These are phyloP conservation scores for Tuber melanosporum DNA, from an alignment of 495 filamentous ascomycete genomes.

Conservation along the genomic window DNA sequence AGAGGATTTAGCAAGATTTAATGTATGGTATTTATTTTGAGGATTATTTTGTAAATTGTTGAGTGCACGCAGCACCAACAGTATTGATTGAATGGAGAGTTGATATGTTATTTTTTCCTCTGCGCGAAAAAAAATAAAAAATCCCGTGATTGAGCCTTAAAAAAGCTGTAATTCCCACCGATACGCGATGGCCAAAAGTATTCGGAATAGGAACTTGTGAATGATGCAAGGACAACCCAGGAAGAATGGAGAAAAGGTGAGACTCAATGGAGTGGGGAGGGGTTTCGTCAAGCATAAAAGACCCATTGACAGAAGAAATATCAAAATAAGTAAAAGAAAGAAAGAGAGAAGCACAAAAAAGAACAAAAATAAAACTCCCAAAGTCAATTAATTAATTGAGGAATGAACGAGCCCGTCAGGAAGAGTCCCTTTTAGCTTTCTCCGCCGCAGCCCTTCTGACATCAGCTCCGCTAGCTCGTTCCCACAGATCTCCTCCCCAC, in stretches of 20 bases:
- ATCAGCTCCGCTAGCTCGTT: slow-evolving; percentile 70
- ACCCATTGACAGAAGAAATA: background rate
- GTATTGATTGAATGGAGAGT: background rate
- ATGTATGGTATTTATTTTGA: background rate
- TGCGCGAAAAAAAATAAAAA: background rate
- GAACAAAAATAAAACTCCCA: background rate
- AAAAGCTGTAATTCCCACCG: background rate
- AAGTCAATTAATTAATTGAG: background rate
- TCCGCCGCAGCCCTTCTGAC: slow-evolving; percentile 45
- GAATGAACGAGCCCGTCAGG: background rate
- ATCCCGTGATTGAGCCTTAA: background rate
- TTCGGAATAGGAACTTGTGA: background rate
- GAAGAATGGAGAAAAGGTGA: background rate
- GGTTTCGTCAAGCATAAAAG: background rate
- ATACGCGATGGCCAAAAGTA: background rate
- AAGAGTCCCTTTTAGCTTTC: slow-evolving; percentile 16
- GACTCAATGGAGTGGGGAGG: background rate
- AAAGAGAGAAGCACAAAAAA: background rate
- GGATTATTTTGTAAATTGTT: background rate
- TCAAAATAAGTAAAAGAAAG: background rate
- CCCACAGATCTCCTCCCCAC: slow-evolving; percentile 94
- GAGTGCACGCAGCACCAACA: background rate
- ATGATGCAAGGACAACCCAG: background rate
- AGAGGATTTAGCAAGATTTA: too few species aligned
- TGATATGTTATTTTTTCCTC: background rate